Evolutionary conservation across 179 eudicot species (phyloP).

Genomic region (Beta macrorhiza): DNA sequence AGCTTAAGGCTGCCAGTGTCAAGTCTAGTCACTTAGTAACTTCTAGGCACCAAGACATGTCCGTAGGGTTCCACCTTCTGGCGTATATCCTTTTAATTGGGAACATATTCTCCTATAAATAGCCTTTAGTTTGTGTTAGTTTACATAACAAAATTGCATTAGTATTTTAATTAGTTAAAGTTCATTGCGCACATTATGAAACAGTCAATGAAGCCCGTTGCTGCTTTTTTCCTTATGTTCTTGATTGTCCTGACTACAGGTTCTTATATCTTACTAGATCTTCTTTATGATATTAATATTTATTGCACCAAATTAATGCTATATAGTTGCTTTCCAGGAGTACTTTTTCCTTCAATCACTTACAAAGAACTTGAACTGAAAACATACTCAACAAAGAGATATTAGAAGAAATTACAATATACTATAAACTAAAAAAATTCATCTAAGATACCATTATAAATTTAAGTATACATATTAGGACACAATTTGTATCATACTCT

Average conservation of each 20-base stretch:
- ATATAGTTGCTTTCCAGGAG: no score
- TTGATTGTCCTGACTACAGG: conserved; percentile 24
- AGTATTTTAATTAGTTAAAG: no score
- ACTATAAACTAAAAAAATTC: no score
- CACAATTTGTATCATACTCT: no score
- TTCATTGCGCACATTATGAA: conserved; percentile 7
- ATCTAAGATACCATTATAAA: no score
- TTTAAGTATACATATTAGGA: no score
- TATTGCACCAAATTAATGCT: no score
- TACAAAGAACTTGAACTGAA: no score
- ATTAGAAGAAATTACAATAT: no score
- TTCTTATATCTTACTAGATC: background rate
- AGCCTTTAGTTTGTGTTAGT: background rate
- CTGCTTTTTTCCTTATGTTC: conserved; percentile 23
- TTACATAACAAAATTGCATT: background rate
- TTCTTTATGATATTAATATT: background rate
- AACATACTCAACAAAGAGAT: no score
- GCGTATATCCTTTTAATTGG: background rate
- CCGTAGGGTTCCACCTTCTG: background rate
- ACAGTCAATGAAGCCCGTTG: conserved; percentile 19
- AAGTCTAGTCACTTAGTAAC: background rate
- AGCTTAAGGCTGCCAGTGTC: background rate
- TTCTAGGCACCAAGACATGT: background rate
- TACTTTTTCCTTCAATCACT: no score
- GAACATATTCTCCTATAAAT: conserved; percentile 4